phyloP scores from a whole-genome alignment of 2,329 filamentous ascomycete species.

The Paecilomyces dactylethromorphus region DNA sequence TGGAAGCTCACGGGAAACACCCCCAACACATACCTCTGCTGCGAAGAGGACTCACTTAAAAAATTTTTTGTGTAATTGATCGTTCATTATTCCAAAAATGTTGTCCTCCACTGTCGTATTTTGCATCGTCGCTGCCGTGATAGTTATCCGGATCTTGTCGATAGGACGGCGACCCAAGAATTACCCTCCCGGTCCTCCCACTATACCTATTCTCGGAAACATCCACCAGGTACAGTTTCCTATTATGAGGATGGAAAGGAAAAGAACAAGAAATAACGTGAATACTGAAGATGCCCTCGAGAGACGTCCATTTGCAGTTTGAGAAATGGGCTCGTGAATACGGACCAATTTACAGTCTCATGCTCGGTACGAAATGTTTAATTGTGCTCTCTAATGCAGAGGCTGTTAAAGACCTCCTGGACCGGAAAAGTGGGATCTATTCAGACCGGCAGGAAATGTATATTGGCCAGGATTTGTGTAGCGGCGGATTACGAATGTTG shows the following conservation, averaged over 20 bases:
- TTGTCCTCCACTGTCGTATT: not conserved
- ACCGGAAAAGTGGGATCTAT: slow-evolving; percentile 46
- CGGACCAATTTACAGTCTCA: slow-evolving; percentile 46
- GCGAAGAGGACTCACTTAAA: too few relatives aligned
- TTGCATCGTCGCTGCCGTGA: not conserved
- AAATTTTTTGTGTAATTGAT: too few relatives aligned
- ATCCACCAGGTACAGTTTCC: slow-evolving; percentile 29
- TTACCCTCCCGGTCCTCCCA: slow-evolving; percentile 47
- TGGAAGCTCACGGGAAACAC: too few relatives aligned
- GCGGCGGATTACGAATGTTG: slow-evolving; percentile 20
- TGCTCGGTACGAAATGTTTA: slow-evolving; percentile 43
- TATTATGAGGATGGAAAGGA: too few relatives aligned
- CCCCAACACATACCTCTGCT: too few relatives aligned
- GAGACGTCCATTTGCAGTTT: slow-evolving; percentile 41
- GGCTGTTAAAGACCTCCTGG: slow-evolving; percentile 47
- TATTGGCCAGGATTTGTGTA: slow-evolving; percentile 33
- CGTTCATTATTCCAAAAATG: too few relatives aligned
- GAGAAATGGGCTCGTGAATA: slow-evolving; percentile 49
- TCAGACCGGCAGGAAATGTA: slow-evolving; percentile 42
- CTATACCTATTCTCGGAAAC: slow-evolving; percentile 47
- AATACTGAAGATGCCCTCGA: slow-evolving; percentile 34
- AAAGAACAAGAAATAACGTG: too few relatives aligned
- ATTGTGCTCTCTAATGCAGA: slow-evolving; percentile 42
- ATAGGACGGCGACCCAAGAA: not conserved
- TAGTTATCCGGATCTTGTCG: not conserved